Evolutionary conservation across 2,329 filamentous ascomycete species (phyloP).

Genomic region (Fusarium austroafricanum): DNA sequence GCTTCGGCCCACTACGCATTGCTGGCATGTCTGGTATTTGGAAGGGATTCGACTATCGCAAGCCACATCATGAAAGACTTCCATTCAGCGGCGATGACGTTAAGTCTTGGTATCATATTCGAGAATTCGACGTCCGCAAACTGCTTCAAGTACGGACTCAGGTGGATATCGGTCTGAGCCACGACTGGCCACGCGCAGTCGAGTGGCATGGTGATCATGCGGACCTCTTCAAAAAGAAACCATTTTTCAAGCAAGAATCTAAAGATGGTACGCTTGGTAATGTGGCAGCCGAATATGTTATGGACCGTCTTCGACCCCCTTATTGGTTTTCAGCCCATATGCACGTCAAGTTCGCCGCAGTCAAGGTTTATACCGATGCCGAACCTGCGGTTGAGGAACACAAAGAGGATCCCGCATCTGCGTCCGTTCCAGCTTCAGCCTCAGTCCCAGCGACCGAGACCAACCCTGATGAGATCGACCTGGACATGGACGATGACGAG

Average conservation of each 20-base stretch:
- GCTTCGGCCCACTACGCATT: slow-evolving; percentile 85
- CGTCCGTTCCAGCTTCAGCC: slow-evolving; percentile 1
- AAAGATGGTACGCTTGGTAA: slow-evolving; percentile 81
- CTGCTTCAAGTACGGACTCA: slow-evolving; percentile 86
- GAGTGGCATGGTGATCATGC: slow-evolving; percentile 80
- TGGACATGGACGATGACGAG: slow-evolving; percentile 69
- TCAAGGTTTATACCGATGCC: slow-evolving; percentile 66
- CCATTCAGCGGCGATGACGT: slow-evolving; percentile 84
- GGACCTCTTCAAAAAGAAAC: slow-evolving; percentile 78
- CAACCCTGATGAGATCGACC: slow-evolving; percentile 78
- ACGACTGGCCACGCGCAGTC: slow-evolving; percentile 92
- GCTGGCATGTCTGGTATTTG: slow-evolving; percentile 94
- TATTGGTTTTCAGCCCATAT: slow-evolving; percentile 96
- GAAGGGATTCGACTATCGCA: slow-evolving; percentile 90
- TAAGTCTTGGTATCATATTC: slow-evolving; percentile 86
- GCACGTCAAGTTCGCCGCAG: slow-evolving; percentile 86
- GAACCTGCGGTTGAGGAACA: slow-evolving; percentile 38
- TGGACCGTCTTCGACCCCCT: slow-evolving; percentile 82
- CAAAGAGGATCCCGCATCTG: neutral
- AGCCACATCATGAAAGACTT: slow-evolving; percentile 84
- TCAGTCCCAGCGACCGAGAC: slow-evolving; percentile 37
- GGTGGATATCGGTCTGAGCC: slow-evolving; percentile 90
- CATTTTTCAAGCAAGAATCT: slow-evolving; percentile 80
- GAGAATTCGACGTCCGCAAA: slow-evolving; percentile 92
- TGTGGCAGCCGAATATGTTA: slow-evolving; percentile 79